A percentile compares a stretch with the other conserved stretches of the same genome.
Evolutionary conservation across 345 rosid genomes (phyloP).

Genomic region (Heritiera fomes): DNA sequence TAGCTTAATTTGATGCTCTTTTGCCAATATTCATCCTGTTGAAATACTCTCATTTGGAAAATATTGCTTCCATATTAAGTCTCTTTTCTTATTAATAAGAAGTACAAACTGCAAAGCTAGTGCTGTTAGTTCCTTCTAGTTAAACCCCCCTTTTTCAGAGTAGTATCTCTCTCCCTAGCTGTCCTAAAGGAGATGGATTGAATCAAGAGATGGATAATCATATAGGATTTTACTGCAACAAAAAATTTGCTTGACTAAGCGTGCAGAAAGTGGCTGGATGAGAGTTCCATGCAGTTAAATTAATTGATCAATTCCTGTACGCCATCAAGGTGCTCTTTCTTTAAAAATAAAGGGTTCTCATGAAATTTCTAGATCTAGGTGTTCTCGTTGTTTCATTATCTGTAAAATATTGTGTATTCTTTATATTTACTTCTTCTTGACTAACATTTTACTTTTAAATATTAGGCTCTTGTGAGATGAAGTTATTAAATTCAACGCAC

Average conservation of each 20-base stretch:
- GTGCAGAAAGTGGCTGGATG: background rate
- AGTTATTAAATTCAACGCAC: slow-evolving; percentile 72
- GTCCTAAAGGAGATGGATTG: background rate
- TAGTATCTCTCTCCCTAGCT: background rate
- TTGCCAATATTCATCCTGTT: background rate
- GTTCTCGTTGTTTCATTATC: background rate
- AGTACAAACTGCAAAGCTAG: background rate
- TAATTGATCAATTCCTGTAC: background rate
- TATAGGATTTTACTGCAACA: background rate
- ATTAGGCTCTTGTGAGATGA: slow-evolving; percentile 81
- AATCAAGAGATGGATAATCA: background rate
- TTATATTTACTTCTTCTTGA: slow-evolving; percentile 1
- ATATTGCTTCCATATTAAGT: background rate
- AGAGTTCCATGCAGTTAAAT: background rate
- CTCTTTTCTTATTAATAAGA: background rate
- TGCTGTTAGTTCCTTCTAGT: background rate
- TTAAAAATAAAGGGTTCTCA: background rate
- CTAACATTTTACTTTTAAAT: slow-evolving; percentile 21
- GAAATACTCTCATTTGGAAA: background rate
- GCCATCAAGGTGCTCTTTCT: background rate
- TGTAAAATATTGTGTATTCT: slow-evolving; percentile 2
- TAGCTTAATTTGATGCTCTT: background rate
- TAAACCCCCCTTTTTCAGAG: background rate
- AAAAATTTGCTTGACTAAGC: background rate
- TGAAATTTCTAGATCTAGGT: background rate